A percentile compares a stretch with the other conserved stretches of the same genome.
Evolutionary conservation across 345 rosid genomes (phyloP).

Genomic region (Eucalyptus marginata): DNA sequence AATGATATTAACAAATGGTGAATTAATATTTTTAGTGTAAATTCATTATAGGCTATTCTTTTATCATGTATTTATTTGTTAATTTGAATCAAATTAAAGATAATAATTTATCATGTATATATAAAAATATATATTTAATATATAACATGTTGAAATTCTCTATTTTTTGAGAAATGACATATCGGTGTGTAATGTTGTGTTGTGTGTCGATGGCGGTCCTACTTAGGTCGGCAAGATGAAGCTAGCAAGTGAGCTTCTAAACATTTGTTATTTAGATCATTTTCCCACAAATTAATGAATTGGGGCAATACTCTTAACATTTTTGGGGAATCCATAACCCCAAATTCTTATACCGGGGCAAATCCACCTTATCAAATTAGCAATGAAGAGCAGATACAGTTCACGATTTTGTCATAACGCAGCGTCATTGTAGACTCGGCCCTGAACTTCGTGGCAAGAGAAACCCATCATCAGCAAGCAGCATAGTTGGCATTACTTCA

Average conservation of each 20-base stretch:
- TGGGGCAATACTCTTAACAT: not conserved
- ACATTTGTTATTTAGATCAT: not conserved
- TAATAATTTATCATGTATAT: too few relatives aligned
- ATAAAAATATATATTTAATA: too few relatives aligned
- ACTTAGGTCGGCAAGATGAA: not conserved
- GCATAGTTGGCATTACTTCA: not conserved
- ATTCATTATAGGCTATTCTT: too few relatives aligned
- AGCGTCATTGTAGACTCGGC: not conserved
- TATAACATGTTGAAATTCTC: fast-evolving
- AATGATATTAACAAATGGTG: too few relatives aligned
- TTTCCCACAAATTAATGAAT: not conserved
- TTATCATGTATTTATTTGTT: too few relatives aligned
- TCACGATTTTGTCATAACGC: not conserved
- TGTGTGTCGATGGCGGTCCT: fast-evolving
- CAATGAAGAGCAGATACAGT: not conserved
- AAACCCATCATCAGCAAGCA: not conserved
- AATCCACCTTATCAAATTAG: not conserved
- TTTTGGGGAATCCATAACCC: not conserved
- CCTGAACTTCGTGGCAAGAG: not conserved
- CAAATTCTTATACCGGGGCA: not conserved
- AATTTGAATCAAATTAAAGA: too few relatives aligned
- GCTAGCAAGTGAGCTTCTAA: not conserved
- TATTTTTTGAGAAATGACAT: too few relatives aligned
- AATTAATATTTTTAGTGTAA: too few relatives aligned
- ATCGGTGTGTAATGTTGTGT: fast-evolving